phyloP scores from a whole-genome alignment of 1,284 basidiomycete genomes.

The Cystobasidium pallidum region DNA sequence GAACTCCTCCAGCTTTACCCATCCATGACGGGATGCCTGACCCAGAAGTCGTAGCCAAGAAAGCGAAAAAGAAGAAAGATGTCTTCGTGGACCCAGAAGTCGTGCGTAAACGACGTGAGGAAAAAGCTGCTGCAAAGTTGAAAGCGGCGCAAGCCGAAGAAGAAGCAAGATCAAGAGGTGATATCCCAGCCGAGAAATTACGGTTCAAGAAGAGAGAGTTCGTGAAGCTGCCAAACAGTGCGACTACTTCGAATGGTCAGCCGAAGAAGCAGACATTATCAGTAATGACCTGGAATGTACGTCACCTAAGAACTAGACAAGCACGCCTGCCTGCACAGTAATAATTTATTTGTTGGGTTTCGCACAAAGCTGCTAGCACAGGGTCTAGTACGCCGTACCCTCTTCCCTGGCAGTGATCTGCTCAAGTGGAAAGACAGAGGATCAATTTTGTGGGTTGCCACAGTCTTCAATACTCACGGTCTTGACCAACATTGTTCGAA shows the following conservation, averaged over 20 bases:
- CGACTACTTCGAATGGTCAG: not conserved
- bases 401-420: conserved; percentile 58
- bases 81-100: conserved; percentile 40
- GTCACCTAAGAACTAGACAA: not conserved
- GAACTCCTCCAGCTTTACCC: not conserved
- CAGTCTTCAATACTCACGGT: conserved; percentile 45
- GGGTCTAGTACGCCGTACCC: conserved; percentile 56
- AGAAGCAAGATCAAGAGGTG: conserved; percentile 7
- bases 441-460: conserved; percentile 50
- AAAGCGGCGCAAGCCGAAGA: conserved; percentile 23
- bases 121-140: conserved; percentile 31
- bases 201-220: conserved; percentile 24
- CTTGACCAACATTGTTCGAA: conserved; percentile 19
- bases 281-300: conserved; percentile 52
- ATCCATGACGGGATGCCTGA: conserved; percentile 14
- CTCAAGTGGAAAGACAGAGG: conserved; percentile 56
- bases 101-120: conserved; percentile 26
- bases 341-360: not conserved
- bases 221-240: conserved; percentile 1
- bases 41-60: not conserved
- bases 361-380: conserved; percentile 56
- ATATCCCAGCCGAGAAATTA: conserved; percentile 11
- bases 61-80: conserved; percentile 28
- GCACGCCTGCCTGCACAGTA: no score
- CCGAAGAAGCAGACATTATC: conserved; percentile 29